These are phyloP conservation scores for Neonectria magnoliae DNA, from an alignment of 2,329 filamentous ascomycete genomes.

Conservation along the genomic window DNA sequence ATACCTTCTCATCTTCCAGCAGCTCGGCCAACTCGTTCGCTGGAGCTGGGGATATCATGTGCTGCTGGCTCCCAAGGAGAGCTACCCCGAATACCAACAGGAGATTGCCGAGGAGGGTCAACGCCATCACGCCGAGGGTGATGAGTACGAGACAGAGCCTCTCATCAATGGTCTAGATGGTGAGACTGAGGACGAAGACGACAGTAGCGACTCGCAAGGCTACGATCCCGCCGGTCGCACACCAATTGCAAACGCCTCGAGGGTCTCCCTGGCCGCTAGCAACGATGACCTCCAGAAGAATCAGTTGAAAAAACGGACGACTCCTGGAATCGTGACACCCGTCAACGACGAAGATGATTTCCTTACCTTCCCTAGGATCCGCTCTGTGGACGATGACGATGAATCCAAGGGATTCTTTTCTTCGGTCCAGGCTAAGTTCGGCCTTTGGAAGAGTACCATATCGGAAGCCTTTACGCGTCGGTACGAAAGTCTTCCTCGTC, in stretches of 20 bases:
- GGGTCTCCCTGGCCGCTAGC: conserved; percentile 59
- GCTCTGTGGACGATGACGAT: conserved; percentile 52
- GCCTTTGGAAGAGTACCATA: conserved; percentile 35
- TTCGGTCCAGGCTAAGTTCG: conserved; percentile 44
- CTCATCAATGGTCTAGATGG: conserved; percentile 54
- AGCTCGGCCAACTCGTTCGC: conserved; percentile 91
- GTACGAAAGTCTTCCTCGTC: conserved; percentile 53
- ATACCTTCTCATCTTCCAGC: conserved; percentile 96
- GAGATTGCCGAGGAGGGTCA: conserved; percentile 67
- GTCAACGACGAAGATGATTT: conserved; percentile 60
- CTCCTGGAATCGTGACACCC: conserved; percentile 37
- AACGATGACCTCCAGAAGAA: conserved; percentile 56
- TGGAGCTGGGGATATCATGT: conserved; percentile 99
- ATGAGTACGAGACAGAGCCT: conserved; percentile 56
- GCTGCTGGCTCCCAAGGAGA: conserved; percentile 84
- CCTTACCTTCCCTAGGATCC: conserved; percentile 69
- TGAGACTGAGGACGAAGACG: conserved; percentile 52
- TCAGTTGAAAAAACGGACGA: conserved; percentile 36
- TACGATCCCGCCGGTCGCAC: conserved; percentile 68
- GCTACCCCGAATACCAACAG: conserved; percentile 72
- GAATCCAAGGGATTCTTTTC: conserved; percentile 53
- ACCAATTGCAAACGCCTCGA: conserved; percentile 61
- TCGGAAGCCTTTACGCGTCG: conserved; percentile 38
- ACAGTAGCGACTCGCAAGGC: conserved; percentile 55
- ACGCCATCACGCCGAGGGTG: conserved; percentile 61